Percentiles rank a stretch among this genome's conserved stretches.
These are phyloP conservation scores for Arabidopsis arenosa DNA, from an alignment of 345 rosid genomes.

Conservation along the genomic window DNA sequence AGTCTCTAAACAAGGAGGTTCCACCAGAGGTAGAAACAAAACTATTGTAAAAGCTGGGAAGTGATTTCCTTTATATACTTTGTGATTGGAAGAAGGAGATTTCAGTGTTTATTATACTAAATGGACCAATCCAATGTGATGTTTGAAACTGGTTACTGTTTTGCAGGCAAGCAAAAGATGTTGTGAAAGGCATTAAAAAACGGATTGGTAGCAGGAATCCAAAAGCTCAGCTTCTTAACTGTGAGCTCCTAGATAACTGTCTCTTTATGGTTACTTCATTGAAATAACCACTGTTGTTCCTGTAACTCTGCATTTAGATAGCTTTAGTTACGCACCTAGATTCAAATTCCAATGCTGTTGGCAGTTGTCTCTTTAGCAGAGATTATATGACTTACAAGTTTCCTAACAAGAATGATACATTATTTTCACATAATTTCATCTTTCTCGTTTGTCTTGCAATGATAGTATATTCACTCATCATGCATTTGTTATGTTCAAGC, in stretches of 20 bases:
- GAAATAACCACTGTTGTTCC: neutral
- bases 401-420: neutral
- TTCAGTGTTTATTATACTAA: neutral
- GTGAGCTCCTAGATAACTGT: too few species aligned
- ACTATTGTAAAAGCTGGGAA: neutral
- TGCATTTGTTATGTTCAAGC: conserved; percentile 52
- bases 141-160: conserved; percentile 30
- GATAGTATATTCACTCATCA: conserved; percentile 22
- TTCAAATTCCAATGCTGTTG: too few species aligned
- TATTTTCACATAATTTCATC: conserved; percentile 19
- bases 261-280: neutral
- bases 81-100: conserved; percentile 26
- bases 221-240: conserved; percentile 84
- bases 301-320: conserved; percentile 5
- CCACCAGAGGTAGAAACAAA: conserved; percentile 65
- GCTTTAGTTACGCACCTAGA: too few species aligned
- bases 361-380: too few species aligned
- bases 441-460: conserved; percentile 23
- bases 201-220: conserved; percentile 84
- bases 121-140: conserved; percentile 13
- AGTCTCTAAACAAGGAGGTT: conserved; percentile 74
- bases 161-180: conserved; percentile 94
- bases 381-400: neutral
- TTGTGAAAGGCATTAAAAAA: conserved; percentile 93
- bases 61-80: conserved; percentile 5